Conservation (phyloP, 1,284 basidiomycete species). For the Malassezia yamatoensis region DNA sequence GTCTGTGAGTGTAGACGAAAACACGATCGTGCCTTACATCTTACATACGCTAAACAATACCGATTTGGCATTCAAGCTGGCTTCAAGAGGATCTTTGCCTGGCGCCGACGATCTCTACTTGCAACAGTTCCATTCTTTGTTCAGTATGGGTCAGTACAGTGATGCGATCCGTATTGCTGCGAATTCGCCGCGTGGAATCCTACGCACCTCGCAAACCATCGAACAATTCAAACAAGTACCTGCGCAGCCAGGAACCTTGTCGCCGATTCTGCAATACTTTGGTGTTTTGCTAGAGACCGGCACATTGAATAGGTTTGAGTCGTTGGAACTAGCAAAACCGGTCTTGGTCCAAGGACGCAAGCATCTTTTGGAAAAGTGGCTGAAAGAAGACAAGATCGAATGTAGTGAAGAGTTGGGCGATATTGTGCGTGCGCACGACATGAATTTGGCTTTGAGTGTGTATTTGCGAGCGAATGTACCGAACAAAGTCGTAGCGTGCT, state of each 20-base stretch:
- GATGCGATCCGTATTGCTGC: constrained; percentile 99
- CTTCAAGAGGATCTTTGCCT: constrained; percentile 89
- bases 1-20: constrained; percentile 91
- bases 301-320: constrained; percentile 92
- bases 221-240: constrained; percentile 96
- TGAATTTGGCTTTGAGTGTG: constrained; percentile 96
- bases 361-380: constrained; percentile 95
- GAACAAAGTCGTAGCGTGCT: constrained; percentile 93
- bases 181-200: constrained; percentile 89
- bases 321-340: constrained; percentile 87
- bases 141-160: constrained; percentile 76
- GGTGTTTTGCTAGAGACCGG: constrained; percentile 95
- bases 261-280: constrained; percentile 96
- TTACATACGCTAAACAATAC: constrained; percentile 89
- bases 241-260: constrained; percentile 75
- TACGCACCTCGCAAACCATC: constrained; percentile 89
- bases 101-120: constrained; percentile 96
- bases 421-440: constrained; percentile 86
- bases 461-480: constrained; percentile 96
- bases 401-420: constrained; percentile 98
- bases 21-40: constrained; percentile 90
- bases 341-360: constrained; percentile 94
- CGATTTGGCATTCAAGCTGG: constrained; percentile 94
- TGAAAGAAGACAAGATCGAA: constrained; percentile 99
- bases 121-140: constrained; percentile 87